Evolutionary conservation across 192 early-diverging fungal genomes (phyloP).

Genomic region (Endogone sp.): DNA sequence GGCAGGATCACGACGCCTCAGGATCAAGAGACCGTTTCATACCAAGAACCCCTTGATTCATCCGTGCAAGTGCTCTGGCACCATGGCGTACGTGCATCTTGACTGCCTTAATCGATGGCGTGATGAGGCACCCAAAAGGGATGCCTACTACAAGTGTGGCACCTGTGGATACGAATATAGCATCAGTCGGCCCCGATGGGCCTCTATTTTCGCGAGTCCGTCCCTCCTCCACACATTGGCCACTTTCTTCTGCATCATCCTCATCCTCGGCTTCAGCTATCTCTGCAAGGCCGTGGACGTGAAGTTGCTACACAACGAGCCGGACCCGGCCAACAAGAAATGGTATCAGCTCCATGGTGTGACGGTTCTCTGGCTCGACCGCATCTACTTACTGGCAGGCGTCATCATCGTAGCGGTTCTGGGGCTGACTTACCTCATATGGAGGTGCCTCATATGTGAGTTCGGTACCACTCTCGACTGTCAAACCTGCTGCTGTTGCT

Average conservation of each 20-base stretch:
- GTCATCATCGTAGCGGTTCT: neutral
- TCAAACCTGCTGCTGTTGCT: no score
- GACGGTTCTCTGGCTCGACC: neutral
- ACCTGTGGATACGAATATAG: neutral
- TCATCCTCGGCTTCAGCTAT: neutral
- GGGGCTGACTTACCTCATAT: neutral
- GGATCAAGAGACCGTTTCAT: neutral
- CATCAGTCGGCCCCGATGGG: neutral
- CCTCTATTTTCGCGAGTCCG: neutral
- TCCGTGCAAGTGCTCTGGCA: neutral
- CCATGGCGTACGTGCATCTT: neutral
- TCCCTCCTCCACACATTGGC: neutral
- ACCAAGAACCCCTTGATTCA: slow-evolving; percentile 1
- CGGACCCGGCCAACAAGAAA: neutral
- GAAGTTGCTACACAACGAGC: neutral
- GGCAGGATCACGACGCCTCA: neutral
- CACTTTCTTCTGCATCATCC: neutral
- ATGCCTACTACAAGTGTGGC: neutral
- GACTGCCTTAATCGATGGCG: neutral
- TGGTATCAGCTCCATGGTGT: neutral
- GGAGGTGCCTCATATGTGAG: neutral
- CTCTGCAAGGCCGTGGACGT: slow-evolving; percentile 1
- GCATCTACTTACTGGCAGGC: neutral
- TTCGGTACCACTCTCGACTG: no score
- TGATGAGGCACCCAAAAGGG: neutral